Base-by-base conservation (phyloP, 345 rosid genomes). In the Geranium rotundifolium region DNA sequence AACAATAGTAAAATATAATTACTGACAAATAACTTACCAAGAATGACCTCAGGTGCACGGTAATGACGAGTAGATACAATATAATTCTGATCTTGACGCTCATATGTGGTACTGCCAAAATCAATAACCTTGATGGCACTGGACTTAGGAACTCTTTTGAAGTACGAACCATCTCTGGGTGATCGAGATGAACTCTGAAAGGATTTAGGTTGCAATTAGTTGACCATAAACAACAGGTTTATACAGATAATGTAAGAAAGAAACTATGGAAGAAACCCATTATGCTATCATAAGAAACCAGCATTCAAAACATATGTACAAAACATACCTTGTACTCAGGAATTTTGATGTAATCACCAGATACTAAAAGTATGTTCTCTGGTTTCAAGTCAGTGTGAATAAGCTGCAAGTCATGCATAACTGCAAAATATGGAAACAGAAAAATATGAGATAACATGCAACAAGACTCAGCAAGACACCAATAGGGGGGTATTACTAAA, bases 311-410 rank as follows among this genome's bases (percentile, higher is more conserved):
- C 7, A 34, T 29, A 29, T n/a, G 27, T 10, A 30, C 9, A 62
- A 5, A 52, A n/a, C 10, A 55, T 68, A 87, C 97, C 90, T 82
- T 87, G 80, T 84, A 82, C 62, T 87, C 95, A 4, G 89, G 89
- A 69, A 90, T 80, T 65, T 85, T 90, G 62, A 82, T 76, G 75
- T 84, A 87, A 29, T 90, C 97, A 0, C 95, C 59, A 19, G 92
- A 87, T 61, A 82, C 89, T 14, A 90, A 67, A 9, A 90, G 90
- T 56, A 90, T 77, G 55, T 90, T 90, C 72, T 90, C 97, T 54
- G 97, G 97, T 75, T 90, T 90, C 73, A 90, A 73, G 73, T 90
- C 97, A 0, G 97, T 90, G 66, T 90, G 97, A 64, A 90, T 84
- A 80, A 90, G 72, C 54, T 61, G 79, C 84, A 90, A 63, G 49